Percentiles rank a stretch among this genome's conserved stretches.
Evolutionary conservation across 495 filamentous ascomycete genomes (phyloP).

Genomic region (Alectoria sarmentosa): DNA sequence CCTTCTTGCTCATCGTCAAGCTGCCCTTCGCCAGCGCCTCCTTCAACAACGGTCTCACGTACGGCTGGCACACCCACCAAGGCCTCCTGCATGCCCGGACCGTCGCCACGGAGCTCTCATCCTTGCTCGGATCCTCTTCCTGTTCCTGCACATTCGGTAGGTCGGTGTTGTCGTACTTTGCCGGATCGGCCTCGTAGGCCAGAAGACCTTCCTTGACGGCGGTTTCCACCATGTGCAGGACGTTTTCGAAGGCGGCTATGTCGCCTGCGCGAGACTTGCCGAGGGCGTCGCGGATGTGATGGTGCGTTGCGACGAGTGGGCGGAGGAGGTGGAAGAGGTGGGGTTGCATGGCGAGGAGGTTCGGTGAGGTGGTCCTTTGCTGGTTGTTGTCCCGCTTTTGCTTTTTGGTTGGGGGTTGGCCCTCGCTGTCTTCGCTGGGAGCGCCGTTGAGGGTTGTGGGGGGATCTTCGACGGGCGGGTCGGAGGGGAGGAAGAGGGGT

Average conservation of each 20-base stretch:
- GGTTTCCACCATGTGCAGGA: slow-evolving; percentile 58
- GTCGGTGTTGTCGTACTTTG: slow-evolving; percentile 42
- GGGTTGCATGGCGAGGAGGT: slow-evolving; percentile 74
- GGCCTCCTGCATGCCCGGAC: slow-evolving; percentile 68
- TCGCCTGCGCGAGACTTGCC: slow-evolving; percentile 59
- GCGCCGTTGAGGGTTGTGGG: neutral
- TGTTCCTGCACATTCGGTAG: slow-evolving; percentile 32
- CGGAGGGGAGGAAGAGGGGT: slow-evolving; percentile 69
- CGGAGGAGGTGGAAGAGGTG: slow-evolving; percentile 92
- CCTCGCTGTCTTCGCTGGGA: slow-evolving; percentile 27
- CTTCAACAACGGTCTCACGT: slow-evolving; percentile 78
- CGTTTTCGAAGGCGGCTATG: slow-evolving; percentile 62
- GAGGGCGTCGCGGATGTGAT: slow-evolving; percentile 73
- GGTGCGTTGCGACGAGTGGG: slow-evolving; percentile 67
- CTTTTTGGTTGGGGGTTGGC: slow-evolving; percentile 52
- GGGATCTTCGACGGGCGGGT: slow-evolving; percentile 29
- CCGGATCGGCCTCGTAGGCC: slow-evolving; percentile 59
- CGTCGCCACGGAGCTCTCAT: slow-evolving; percentile 56
- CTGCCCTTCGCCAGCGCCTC: slow-evolving; percentile 80
- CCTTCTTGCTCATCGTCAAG: slow-evolving; percentile 57
- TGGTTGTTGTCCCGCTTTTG: slow-evolving; percentile 44
- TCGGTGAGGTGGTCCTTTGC: slow-evolving; percentile 53
- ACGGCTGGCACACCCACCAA: slow-evolving; percentile 91
- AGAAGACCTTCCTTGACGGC: slow-evolving; percentile 65
- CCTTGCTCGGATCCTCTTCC: slow-evolving; percentile 19